phyloP scores from a whole-genome alignment of 768 basidiomycete genomes.

The Epithele typhae region DNA sequence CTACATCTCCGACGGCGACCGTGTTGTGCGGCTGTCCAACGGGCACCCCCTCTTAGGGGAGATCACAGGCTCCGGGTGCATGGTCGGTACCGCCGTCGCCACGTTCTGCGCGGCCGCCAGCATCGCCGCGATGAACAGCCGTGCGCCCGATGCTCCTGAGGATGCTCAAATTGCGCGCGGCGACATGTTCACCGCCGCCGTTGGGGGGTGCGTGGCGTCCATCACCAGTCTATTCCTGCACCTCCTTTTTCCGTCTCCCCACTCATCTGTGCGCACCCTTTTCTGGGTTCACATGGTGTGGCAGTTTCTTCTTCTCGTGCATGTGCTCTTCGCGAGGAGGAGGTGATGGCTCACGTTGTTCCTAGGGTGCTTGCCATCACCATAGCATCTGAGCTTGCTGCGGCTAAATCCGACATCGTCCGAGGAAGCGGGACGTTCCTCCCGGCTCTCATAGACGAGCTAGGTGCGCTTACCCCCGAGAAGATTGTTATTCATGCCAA shows the following conservation, averaged over 20 bases:
- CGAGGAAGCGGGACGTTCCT: conserved; percentile 63
- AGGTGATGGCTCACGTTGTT: background rate
- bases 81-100: conserved; percentile 73
- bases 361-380: conserved; percentile 51
- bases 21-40: conserved; percentile 66
- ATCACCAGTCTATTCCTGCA: background rate
- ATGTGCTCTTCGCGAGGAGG: background rate
- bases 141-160: conserved; percentile 14
- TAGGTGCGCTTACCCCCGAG: conserved; percentile 41
- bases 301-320: no score
- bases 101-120: conserved; percentile 74
- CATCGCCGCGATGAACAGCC: conserved; percentile 29
- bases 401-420: conserved; percentile 44
- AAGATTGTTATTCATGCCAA: conserved; percentile 27
- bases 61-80: conserved; percentile 91
- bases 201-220: conserved; percentile 59
- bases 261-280: no score
- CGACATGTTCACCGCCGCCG: conserved; percentile 71
- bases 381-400: conserved; percentile 59
- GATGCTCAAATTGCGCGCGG: conserved; percentile 57
- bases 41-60: conserved; percentile 68
- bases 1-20: conserved; percentile 78
- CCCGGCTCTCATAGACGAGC: conserved; percentile 60
- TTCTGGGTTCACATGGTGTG: no score
- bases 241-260: background rate